Base-by-base conservation (phyloP, 129 eudicot genomes). In the Tagetes erecta region DNA sequence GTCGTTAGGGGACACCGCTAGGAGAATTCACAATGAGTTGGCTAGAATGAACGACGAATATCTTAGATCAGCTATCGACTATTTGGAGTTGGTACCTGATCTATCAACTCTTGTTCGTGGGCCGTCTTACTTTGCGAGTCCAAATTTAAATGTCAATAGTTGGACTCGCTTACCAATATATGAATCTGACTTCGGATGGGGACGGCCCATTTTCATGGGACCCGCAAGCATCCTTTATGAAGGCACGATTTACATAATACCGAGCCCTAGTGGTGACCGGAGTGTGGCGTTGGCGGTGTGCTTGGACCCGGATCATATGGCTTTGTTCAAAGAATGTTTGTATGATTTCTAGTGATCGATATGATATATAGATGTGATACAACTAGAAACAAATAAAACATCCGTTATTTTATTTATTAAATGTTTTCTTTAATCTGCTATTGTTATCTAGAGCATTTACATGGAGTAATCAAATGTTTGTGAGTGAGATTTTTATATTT, bases 121-220 rank as follows among this genome's bases (percentile, higher is more conserved):
- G 51, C 72, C 91, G 1, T 63, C 70, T 14, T 83, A 78, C 12
- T 80, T 79, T 70, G 81, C 76, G 2, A 68, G 91, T 76, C 96
- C 96, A 0, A 90, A 90, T 39, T 79, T 89, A 9, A 78, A 79
- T 40, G 67, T 86, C 33, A 87, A 79, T 13, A 83, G 87, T 45
- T 90, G 93, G 96, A 80, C 81, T 56, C 65, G 85, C 31, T 77
- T 90, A 55, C 94, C 94, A 0, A 47, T 87, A 20, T 60, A 85
- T 47, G 96, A 85, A 1, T 72, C 87, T 0, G 91, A 90, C 71
- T 90, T 90, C 6, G 96, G 94, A 4, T 87, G 92, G 96, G 93
- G 96, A 8, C 80, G 80, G 12, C 91, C 92, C 40, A 71, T 84
- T 47, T 76, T 68, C 74, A 78, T 83, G 84, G 93, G 93, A 8